phyloP scores from a whole-genome alignment of 2,329 filamentous ascomycete species.

The Paradendryphiella salina region DNA sequence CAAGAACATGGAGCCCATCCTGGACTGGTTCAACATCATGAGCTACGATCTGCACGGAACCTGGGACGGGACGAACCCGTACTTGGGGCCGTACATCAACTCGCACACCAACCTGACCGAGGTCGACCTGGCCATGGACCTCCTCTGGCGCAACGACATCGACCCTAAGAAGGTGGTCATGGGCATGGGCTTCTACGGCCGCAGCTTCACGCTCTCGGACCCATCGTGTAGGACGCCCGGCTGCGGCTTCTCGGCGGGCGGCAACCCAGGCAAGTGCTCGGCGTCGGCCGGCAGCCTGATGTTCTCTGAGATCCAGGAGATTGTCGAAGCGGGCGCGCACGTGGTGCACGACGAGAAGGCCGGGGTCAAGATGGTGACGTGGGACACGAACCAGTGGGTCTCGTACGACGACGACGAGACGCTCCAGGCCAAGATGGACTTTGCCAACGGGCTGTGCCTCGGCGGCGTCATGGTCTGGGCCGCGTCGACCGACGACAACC shows the following conservation, averaged over 20 bases:
- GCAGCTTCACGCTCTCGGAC: slow-evolving; percentile 28
- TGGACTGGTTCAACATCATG: slow-evolving; percentile 54
- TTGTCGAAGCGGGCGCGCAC: slow-evolving; percentile 13
- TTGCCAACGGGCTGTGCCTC: slow-evolving; percentile 35
- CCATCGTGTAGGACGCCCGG: slow-evolving; percentile 3
- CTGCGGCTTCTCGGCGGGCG: slow-evolving; percentile 6
- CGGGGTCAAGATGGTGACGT: slow-evolving; percentile 39
- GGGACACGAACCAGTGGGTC: slow-evolving; percentile 46
- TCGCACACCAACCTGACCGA: slow-evolving; percentile 54
- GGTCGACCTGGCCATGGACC: slow-evolving; percentile 47
- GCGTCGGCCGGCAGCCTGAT: slow-evolving; percentile 15
- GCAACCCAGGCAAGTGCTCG: not conserved
- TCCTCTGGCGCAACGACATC: slow-evolving; percentile 54
- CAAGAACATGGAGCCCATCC: slow-evolving; percentile 12
- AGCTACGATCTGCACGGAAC: slow-evolving; percentile 49
- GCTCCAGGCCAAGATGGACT: slow-evolving; percentile 41
- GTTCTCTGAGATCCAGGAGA: slow-evolving; percentile 20
- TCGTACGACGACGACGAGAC: slow-evolving; percentile 46
- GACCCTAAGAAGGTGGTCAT: slow-evolving; percentile 48
- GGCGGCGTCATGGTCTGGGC: slow-evolving; percentile 35
- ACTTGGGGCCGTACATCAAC: slow-evolving; percentile 34
- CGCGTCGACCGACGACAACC: slow-evolving; percentile 8
- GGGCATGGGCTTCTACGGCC: slow-evolving; percentile 53
- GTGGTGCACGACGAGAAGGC: slow-evolving; percentile 15
- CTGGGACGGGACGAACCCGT: slow-evolving; percentile 43